Conservation (phyloP, 768 basidiomycete genomes). For the Lepiota venenata region DNA sequence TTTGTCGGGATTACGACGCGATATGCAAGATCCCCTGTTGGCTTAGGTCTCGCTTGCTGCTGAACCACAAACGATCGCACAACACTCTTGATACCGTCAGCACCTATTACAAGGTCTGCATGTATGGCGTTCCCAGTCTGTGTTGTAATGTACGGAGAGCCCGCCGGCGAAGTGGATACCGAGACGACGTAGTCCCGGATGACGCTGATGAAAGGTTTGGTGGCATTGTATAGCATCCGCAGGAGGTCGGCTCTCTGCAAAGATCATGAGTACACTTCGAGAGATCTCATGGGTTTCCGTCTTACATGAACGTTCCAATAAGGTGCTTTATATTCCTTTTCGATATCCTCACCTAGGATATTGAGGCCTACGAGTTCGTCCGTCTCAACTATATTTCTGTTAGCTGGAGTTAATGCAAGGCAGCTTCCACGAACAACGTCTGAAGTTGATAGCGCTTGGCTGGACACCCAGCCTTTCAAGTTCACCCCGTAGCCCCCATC, state of each 20-base stretch:
- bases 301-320: slow-evolving; percentile 34
- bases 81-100: slow-evolving; percentile 48
- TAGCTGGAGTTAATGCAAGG: not conserved
- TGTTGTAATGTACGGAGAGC: slow-evolving; percentile 30
- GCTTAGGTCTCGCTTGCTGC: slow-evolving; percentile 37
- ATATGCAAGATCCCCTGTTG: slow-evolving; percentile 65
- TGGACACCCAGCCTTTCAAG: slow-evolving; percentile 34
- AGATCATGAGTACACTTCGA: slow-evolving; percentile 13
- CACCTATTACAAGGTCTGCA: slow-evolving; percentile 43
- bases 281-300: slow-evolving; percentile 15
- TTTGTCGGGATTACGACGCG: slow-evolving; percentile 47
- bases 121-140: slow-evolving; percentile 38
- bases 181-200: slow-evolving; percentile 31
- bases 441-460: slow-evolving; percentile 35
- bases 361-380: slow-evolving; percentile 28
- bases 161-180: slow-evolving; percentile 15
- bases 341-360: slow-evolving; percentile 22
- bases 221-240: slow-evolving; percentile 31
- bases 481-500: slow-evolving; percentile 46
- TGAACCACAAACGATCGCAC: slow-evolving; percentile 47
- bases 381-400: slow-evolving; percentile 20
- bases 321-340: slow-evolving; percentile 27
- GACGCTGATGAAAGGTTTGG: slow-evolving; percentile 32
- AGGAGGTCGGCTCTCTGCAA: slow-evolving; percentile 49
- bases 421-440: slow-evolving; percentile 32